phyloP scores from a whole-genome alignment of 331 rosid species.

The Pyrus hybrid region DNA sequence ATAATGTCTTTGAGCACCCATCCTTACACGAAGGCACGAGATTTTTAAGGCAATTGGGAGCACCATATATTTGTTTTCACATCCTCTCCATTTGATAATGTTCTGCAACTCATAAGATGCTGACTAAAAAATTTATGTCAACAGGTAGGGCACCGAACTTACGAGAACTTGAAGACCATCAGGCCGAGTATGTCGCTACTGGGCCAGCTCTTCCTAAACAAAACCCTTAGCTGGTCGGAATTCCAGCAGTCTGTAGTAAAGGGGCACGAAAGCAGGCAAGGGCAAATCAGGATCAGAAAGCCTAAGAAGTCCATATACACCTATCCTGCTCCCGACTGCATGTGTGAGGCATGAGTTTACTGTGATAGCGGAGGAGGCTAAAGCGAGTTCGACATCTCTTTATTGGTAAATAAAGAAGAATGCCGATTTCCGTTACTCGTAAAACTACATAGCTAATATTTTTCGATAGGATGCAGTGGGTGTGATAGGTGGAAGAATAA shows the following conservation, averaged over 20 bases:
- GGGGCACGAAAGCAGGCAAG: constrained; percentile 73
- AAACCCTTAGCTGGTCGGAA: constrained; percentile 57
- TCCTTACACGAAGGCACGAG: not conserved
- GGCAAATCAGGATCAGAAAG: constrained; percentile 65
- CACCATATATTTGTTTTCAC: not conserved
- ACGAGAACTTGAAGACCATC: constrained; percentile 60
- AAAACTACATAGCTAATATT: constrained; percentile 16
- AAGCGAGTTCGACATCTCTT: constrained; percentile 10
- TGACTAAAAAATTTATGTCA: not conserved
- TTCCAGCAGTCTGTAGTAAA: constrained; percentile 52
- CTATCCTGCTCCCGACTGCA: constrained; percentile 83
- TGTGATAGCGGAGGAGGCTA: constrained; percentile 16
- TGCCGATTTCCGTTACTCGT: constrained; percentile 21
- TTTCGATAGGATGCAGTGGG: not conserved
- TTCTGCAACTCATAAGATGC: not conserved
- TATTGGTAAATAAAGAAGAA: constrained; percentile 37
- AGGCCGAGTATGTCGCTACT: constrained; percentile 78
- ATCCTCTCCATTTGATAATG: not conserved
- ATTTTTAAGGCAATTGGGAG: not conserved
- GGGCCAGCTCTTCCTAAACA: constrained; percentile 82
- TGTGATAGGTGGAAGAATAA: not conserved
- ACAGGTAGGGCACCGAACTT: constrained; percentile 88
- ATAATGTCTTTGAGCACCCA: not conserved
- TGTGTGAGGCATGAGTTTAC: constrained; percentile 48
- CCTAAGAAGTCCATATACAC: constrained; percentile 81